Base-by-base conservation (phyloP, 441 rosid species). In the Jatropha podagrica region DNA sequence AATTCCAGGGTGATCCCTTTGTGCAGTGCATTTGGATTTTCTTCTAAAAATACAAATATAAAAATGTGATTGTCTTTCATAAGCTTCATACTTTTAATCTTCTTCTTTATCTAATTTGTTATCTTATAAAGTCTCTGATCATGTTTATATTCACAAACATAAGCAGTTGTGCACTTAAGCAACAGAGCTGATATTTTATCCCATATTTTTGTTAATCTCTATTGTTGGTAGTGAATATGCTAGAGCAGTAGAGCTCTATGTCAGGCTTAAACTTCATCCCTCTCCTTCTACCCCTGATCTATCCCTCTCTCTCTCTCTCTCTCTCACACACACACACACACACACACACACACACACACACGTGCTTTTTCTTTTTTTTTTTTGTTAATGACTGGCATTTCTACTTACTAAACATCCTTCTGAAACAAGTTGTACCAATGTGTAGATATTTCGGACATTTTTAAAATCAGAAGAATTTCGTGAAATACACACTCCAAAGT, bases 401-500 rank as follows among this genome's bases (percentile, higher is more conserved):
- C 2, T 46, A 40, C 26, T 42, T 23, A 7, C 23, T 66, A 7
- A 69, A 71, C 65, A 38, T 71, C 42, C 15, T 69, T 27, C 27
- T 42, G n/a, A 60, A 49, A 55, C 26, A 2, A 11, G 14, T 69
- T 44, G 9, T 18, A 38, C 26, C 62, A 17, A 64, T 58, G 9
- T 85, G 86, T 86, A 91, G 98, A 78, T 85, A 38, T 96, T 96
- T 80, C 88, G 91, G 75, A 23, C 23, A 23, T 23, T 23, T 78
- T 82, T 93, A 66, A 49, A 76, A 61, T 51, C 87, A 23, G 85
- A 88, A 81, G 83, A 58, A 20, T 95, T 95, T 81, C 78, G 86
- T 68, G 95, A 85, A 85, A 88, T 95, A 77, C 91, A 90, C 82
- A 90, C 98, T 4, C 99, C 98, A 1, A 93, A 93, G 80, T 37